Conservation (phyloP, 768 basidiomycete genomes). For the Suillus brevipes region DNA sequence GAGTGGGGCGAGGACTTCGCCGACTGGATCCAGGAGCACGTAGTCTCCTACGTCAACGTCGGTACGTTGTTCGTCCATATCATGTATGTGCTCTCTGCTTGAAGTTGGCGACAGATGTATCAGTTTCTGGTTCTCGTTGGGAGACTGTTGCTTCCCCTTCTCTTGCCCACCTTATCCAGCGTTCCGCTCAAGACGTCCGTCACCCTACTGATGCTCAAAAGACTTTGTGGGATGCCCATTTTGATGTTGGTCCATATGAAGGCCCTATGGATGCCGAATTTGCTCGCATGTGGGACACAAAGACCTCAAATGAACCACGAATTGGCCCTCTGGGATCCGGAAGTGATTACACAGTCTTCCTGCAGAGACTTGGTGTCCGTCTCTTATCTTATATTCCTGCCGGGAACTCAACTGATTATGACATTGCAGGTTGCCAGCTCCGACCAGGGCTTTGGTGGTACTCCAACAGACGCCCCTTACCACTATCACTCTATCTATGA, state of each 20-base stretch:
- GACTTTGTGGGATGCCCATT: constrained; percentile 60
- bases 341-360: constrained; percentile 90
- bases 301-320: constrained; percentile 25
- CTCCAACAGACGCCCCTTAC: constrained; percentile 60
- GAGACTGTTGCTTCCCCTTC: constrained; percentile 57
- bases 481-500: constrained; percentile 82
- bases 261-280: constrained; percentile 44
- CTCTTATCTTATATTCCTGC: constrained; percentile 2
- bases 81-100: constrained; percentile 9
- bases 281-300: constrained; percentile 39
- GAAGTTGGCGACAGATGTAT: constrained; percentile 41
- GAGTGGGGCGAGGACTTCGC: constrained; percentile 95
- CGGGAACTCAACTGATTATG: constrained; percentile 5
- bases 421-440: constrained; percentile 34
- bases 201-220: constrained; percentile 53
- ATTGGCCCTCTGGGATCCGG: constrained; percentile 76
- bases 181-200: constrained; percentile 53
- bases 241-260: constrained; percentile 54
- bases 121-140: constrained; percentile 59
- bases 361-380: constrained; percentile 74
- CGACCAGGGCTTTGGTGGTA: constrained; percentile 31
- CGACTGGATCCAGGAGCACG: constrained; percentile 75
- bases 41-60: constrained; percentile 86
- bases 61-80: constrained; percentile 33
- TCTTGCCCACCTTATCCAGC: constrained; percentile 56